phyloP scores from a whole-genome alignment of 2,329 filamentous ascomycete genomes.

The Coniochaeta pulveracea region DNA sequence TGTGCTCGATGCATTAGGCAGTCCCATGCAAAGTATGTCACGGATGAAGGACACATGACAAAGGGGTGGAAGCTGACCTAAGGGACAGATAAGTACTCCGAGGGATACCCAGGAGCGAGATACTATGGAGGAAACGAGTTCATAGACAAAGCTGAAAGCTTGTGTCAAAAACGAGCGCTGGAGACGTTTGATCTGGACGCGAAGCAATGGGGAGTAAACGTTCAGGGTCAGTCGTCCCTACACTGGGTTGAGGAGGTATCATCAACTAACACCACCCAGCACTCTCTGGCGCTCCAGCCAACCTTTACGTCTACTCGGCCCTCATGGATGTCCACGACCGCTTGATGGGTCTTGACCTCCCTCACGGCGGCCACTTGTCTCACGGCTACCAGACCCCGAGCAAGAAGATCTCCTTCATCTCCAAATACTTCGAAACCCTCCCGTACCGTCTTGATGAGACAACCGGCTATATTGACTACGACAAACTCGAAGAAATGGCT shows the following conservation, averaged over 20 bases:
- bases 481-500: conserved; percentile 77
- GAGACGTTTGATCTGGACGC: conserved; percentile 75
- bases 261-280: conserved; percentile 31
- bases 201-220: conserved; percentile 93
- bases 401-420: conserved; percentile 94
- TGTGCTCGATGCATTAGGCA: conserved; percentile 81
- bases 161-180: conserved; percentile 84
- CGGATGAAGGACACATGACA: too few relatives aligned
- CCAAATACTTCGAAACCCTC: conserved; percentile 97
- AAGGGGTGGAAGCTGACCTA: conserved; percentile 16
- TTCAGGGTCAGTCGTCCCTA: conserved; percentile 54
- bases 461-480: conserved; percentile 92
- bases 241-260: conserved; percentile 6
- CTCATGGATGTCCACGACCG: conserved; percentile 87
- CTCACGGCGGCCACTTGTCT: conserved; percentile 89
- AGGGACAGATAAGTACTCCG: conserved; percentile 81
- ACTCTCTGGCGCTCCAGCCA: conserved; percentile 63
- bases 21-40: conserved; percentile 83
- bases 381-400: conserved; percentile 95
- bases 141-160: conserved; percentile 79
- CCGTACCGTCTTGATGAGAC: conserved; percentile 86
- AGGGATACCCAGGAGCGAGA: conserved; percentile 90
- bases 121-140: conserved; percentile 97
- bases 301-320: conserved; percentile 91
- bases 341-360: conserved; percentile 92